phyloP scores from a whole-genome alignment of 495 filamentous ascomycete genomes.

The Hypoxylon fuscum region DNA sequence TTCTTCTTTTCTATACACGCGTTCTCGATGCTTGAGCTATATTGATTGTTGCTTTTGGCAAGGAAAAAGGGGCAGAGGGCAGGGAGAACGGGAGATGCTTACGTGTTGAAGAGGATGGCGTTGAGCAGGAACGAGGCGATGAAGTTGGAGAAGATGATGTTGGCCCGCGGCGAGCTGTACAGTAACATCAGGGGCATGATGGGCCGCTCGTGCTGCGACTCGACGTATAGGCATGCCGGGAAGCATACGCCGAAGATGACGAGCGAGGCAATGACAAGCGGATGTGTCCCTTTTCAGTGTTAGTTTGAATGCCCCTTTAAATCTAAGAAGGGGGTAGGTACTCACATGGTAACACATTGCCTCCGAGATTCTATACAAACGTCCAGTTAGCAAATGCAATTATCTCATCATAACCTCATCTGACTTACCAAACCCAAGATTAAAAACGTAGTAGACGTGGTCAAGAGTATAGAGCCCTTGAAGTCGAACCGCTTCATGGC shows the following conservation, averaged over 20 bases:
- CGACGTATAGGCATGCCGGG: constrained; percentile 68
- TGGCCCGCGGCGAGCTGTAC: constrained; percentile 65
- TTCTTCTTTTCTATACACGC: too few relatives aligned
- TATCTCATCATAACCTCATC: neutral
- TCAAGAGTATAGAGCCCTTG: constrained; percentile 70
- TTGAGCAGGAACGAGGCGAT: constrained; percentile 70
- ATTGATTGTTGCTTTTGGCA: neutral
- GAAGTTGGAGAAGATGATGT: constrained; percentile 75
- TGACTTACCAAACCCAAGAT: constrained; percentile 74
- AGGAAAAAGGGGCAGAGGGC: neutral
- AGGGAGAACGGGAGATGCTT: constrained; percentile 16
- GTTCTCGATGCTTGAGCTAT: too few relatives aligned
- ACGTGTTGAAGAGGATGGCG: constrained; percentile 77
- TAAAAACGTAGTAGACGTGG: constrained; percentile 69
- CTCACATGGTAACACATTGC: constrained; percentile 73
- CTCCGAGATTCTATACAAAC: constrained; percentile 71
- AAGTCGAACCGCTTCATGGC: constrained; percentile 74
- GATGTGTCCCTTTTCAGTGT: constrained; percentile 66
- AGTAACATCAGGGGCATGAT: constrained; percentile 78
- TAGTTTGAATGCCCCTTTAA: constrained; percentile 1
- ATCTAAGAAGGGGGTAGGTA: neutral
- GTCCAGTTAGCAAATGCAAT: constrained; percentile 36
- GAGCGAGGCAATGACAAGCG: constrained; percentile 71
- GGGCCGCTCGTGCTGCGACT: constrained; percentile 66
- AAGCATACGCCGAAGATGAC: constrained; percentile 63